phyloP scores from a whole-genome alignment of 192 early-diverging fungal genomes.

The Spinellus fusiger region DNA sequence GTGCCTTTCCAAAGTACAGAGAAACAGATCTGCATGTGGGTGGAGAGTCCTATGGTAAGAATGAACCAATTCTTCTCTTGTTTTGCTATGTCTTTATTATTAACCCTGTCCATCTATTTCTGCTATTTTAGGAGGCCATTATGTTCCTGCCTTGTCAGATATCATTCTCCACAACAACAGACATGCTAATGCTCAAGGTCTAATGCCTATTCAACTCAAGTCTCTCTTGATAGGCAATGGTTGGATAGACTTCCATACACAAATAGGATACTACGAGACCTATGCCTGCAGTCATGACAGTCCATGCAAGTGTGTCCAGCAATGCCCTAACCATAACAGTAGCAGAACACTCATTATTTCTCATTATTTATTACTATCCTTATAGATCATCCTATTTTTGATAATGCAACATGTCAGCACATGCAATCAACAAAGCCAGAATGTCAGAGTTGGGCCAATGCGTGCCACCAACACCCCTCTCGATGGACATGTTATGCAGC shows the following conservation, averaged over 20 bases:
- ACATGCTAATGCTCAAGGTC: constrained; percentile 16
- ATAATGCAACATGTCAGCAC: constrained; percentile 61
- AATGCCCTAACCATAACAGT: not conserved
- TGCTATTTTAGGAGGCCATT: constrained; percentile 68
- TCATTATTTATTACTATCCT: too few species aligned
- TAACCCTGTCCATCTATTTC: not conserved
- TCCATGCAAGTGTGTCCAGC: not conserved
- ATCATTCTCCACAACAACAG: constrained; percentile 72
- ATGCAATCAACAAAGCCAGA: constrained; percentile 73
- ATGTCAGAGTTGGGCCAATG: constrained; percentile 68
- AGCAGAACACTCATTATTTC: too few species aligned
- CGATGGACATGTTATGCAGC: constrained; percentile 81
- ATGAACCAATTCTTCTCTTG: not conserved
- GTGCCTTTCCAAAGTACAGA: constrained; percentile 78
- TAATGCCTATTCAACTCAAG: constrained; percentile 53
- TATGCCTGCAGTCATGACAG: constrained; percentile 58
- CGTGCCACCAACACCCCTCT: constrained; percentile 80
- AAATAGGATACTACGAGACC: constrained; percentile 82
- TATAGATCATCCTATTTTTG: constrained; percentile 77
- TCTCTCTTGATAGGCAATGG: constrained; percentile 90
- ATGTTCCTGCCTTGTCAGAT: constrained; percentile 83
- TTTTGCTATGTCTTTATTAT: constrained; percentile 22
- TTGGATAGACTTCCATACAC: constrained; percentile 76
- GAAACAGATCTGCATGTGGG: constrained; percentile 77
- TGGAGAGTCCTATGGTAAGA: constrained; percentile 62